phyloP scores from a whole-genome alignment of 2,329 filamentous ascomycete species.

The Parasarocladium wereldwijsianum region DNA sequence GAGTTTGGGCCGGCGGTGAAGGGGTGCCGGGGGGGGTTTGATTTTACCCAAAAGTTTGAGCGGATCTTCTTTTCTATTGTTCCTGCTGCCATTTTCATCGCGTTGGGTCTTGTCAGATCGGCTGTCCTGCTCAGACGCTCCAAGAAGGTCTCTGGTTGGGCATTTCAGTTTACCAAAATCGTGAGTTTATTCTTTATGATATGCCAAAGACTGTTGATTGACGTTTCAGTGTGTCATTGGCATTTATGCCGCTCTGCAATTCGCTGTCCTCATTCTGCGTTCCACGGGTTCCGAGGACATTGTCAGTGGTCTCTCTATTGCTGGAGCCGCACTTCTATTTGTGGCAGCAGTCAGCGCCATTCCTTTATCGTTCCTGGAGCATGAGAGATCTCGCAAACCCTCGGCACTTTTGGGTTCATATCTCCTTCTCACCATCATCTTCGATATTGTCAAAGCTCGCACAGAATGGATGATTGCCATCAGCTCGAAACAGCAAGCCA shows the following conservation, averaged over 20 bases:
- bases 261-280: slow-evolving; percentile 16
- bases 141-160: too few species aligned
- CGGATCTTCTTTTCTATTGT: slow-evolving; percentile 28
- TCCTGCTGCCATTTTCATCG: slow-evolving; percentile 24
- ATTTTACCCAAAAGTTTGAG: slow-evolving; percentile 36
- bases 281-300: slow-evolving; percentile 8
- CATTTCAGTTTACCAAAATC: too few species aligned
- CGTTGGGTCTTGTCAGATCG: slow-evolving; percentile 17
- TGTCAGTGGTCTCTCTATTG: slow-evolving; percentile 13
- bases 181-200: too few species aligned
- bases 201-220: too few species aligned
- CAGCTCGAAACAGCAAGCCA: slow-evolving; percentile 11
- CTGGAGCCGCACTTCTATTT: slow-evolving; percentile 11
- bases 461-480: slow-evolving; percentile 24
- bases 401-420: slow-evolving; percentile 27
- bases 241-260: slow-evolving; percentile 15
- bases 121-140: too few species aligned
- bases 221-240: background rate
- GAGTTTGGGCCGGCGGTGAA: slow-evolving; percentile 27
- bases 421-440: slow-evolving; percentile 24
- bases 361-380: slow-evolving; percentile 19
- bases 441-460: slow-evolving; percentile 26
- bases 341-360: slow-evolving; percentile 15
- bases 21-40: slow-evolving; percentile 32
- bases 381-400: slow-evolving; percentile 21